Evolutionary conservation across 768 basidiomycete genomes (phyloP).

Genomic region (Mycena leptocephala): DNA sequence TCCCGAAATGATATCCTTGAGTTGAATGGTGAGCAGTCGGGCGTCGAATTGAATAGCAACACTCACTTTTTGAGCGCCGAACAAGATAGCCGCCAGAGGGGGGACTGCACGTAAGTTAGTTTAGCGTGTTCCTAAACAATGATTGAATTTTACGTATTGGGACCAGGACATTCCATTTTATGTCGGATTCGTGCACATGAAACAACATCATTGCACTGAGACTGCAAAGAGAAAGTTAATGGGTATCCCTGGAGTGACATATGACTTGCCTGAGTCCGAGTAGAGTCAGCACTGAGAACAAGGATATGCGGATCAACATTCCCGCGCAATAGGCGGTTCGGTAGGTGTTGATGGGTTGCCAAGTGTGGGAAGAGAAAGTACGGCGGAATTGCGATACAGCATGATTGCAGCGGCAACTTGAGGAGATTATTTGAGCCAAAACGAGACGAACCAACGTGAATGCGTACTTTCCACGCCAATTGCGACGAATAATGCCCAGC

Average conservation of each 20-base stretch:
- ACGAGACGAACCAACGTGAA: not conserved
- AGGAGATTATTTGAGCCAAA: not conserved
- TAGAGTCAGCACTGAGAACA: conserved; percentile 21
- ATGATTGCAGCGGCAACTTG: conserved; percentile 36
- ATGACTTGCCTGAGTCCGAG: conserved; percentile 8
- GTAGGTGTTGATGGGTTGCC: no score
- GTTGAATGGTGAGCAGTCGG: not conserved
- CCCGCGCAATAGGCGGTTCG: conserved; percentile 25
- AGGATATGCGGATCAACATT: conserved; percentile 36
- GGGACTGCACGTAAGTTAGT: conserved; percentile 28
- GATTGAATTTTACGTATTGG: conserved; percentile 24
- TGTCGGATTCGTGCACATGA: conserved; percentile 24
- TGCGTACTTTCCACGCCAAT: conserved; percentile 32
- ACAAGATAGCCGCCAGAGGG: conserved; percentile 34
- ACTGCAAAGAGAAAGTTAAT: not conserved
- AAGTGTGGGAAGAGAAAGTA: conserved; percentile 1
- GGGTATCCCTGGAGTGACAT: not conserved
- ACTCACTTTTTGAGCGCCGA: conserved; percentile 41
- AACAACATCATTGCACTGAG: conserved; percentile 13
- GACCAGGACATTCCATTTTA: conserved; percentile 32
- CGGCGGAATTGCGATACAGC: conserved; percentile 31
- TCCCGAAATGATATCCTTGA: conserved; percentile 19
- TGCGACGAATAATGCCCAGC: conserved; percentile 25
- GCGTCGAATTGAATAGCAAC: not conserved
- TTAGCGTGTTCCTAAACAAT: not conserved